Conservation (phyloP, 176 grass and related monocot species). For the Saccharum officinarum region DNA sequence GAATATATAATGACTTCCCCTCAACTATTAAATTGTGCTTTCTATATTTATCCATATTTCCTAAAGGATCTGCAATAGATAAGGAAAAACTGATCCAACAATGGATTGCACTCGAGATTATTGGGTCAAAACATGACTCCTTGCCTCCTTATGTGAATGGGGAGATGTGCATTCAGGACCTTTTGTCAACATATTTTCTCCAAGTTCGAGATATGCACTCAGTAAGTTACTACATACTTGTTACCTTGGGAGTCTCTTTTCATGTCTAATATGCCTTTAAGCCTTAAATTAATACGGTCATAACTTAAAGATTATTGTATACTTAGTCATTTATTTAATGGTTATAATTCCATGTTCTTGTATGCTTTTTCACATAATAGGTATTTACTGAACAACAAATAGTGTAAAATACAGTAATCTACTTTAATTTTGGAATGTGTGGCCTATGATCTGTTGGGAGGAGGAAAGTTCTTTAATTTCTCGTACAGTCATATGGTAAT, state of each 20-base stretch:
- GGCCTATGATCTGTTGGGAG: too few relatives aligned
- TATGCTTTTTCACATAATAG: background rate
- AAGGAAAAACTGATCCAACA: constrained; percentile 35
- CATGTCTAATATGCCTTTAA: background rate
- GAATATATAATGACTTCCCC: constrained; percentile 13
- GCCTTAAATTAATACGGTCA: background rate
- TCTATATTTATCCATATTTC: constrained; percentile 44
- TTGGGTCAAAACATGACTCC: constrained; percentile 23
- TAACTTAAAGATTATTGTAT: background rate
- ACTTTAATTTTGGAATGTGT: background rate
- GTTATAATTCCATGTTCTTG: background rate
- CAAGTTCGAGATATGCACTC: background rate
- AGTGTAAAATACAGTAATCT: background rate
- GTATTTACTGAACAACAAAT: background rate
- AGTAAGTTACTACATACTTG: constrained; percentile 20
- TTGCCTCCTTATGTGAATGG: constrained; percentile 25
- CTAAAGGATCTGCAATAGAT: constrained; percentile 28
- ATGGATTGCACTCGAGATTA: constrained; percentile 40
- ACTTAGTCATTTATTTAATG: background rate
- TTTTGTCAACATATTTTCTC: constrained; percentile 31
- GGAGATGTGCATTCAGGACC: constrained; percentile 30
- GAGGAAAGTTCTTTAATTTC: too few relatives aligned
- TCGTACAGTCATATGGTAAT: too few relatives aligned
- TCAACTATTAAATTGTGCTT: constrained; percentile 36
- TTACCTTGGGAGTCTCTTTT: background rate